These are phyloP conservation scores for Populus pruinosa DNA, from an alignment of 345 rosid species.

Conservation along the genomic window DNA sequence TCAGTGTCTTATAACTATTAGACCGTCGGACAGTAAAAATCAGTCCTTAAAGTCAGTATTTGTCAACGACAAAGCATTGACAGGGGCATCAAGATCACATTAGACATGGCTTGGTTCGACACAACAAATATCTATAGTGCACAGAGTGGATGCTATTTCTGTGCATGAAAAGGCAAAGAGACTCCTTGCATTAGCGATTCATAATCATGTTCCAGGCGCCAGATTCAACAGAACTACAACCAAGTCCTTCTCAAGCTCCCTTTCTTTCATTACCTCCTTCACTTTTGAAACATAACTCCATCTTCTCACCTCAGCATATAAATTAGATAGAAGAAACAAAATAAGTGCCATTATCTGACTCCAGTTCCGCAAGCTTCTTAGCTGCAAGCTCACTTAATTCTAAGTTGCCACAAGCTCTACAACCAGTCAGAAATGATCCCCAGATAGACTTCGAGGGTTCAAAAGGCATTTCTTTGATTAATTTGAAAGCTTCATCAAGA, in stretches of 20 bases:
- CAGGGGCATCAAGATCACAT: background rate
- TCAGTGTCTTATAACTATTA: background rate
- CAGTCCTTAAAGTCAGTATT: background rate
- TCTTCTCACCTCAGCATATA: constrained; percentile 52
- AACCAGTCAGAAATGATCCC: constrained; percentile 45
- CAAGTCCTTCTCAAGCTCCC: constrained; percentile 41
- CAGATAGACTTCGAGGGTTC: constrained; percentile 51
- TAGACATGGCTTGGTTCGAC: background rate
- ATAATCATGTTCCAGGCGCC: constrained; percentile 14
- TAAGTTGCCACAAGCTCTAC: constrained; percentile 38
- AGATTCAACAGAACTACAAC: constrained; percentile 34
- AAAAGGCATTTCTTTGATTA: constrained; percentile 44
- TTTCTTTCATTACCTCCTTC: constrained; percentile 39
- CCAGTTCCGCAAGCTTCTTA: constrained; percentile 48
- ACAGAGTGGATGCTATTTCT: background rate
- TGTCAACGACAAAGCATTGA: background rate
- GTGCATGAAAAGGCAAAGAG: background rate
- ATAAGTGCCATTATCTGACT: constrained; percentile 44
- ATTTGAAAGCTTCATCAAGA: constrained; percentile 38
- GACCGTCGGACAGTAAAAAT: background rate
- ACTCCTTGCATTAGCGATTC: background rate
- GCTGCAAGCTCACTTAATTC: constrained; percentile 45
- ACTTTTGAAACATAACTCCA: constrained; percentile 41
- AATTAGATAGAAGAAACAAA: constrained; percentile 38
- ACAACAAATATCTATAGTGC: background rate